Percentiles rank a stretch among this genome's conserved stretches.
Conservation (phyloP, 2,329 filamentous ascomycete species). For the Penicillium sp. region DNA sequence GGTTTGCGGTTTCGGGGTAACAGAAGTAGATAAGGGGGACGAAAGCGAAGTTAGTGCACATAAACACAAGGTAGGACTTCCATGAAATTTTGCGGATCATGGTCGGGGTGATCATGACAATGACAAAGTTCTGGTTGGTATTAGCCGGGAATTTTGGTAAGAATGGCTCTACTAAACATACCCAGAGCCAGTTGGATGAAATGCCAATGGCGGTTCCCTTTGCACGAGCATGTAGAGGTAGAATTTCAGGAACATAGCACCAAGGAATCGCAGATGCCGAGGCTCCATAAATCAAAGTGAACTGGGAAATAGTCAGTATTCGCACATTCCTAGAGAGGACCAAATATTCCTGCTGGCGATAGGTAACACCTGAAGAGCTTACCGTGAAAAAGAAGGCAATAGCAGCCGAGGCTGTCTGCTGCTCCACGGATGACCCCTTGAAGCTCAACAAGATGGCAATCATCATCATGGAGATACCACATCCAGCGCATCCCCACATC, state of each 20-base stretch:
- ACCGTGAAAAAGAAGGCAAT: conserved; percentile 53
- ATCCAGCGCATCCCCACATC: conserved; percentile 38
- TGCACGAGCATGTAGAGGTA: conserved; percentile 52
- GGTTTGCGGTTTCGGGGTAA: too few relatives aligned
- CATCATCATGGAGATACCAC: conserved; percentile 45
- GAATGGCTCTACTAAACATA: too few relatives aligned
- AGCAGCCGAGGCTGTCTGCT: conserved; percentile 47
- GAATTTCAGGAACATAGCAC: conserved; percentile 52
- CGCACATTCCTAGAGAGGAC: too few relatives aligned
- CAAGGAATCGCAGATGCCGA: conserved; percentile 48
- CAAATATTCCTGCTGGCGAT: too few relatives aligned
- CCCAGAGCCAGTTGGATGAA: conserved; percentile 52
- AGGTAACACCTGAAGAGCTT: too few relatives aligned
- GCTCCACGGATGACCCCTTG: conserved; percentile 37
- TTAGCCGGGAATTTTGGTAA: too few relatives aligned
- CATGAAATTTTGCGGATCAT: conserved; percentile 34
- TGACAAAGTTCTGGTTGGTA: conserved; percentile 55
- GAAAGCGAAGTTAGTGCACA: conserved; percentile 36
- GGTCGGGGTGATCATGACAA: conserved; percentile 39
- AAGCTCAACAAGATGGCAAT: conserved; percentile 47
- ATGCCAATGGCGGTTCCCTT: conserved; percentile 53
- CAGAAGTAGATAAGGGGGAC: too few relatives aligned
- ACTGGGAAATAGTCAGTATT: too few relatives aligned
- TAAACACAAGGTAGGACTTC: conserved; percentile 41
- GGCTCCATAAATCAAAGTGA: too few relatives aligned